Evolutionary conservation across 305 asterid species (phyloP), one percentile per base, ranked within the genome.

Genomic region (Striga hermonthica): DNA sequence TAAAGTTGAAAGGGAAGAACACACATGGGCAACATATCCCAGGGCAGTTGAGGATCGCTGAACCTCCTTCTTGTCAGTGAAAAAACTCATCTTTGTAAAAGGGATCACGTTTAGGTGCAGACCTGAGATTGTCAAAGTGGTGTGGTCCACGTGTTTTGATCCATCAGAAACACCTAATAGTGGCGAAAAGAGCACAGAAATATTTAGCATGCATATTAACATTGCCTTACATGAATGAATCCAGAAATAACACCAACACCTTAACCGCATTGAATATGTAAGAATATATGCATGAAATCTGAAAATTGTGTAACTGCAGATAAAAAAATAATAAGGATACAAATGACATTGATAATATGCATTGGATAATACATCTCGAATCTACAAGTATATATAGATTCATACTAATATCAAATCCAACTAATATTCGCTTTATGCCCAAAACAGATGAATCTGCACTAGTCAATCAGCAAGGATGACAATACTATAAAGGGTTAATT

Each of bases 1-100:
- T 70, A 57, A 65, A 39, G 44, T 28, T 40, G 69, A 41, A 78
- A 72, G 79, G 71, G 75, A 73, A 76, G 68, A 74, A 78, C 96
- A 74, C 77, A 93, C 97, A 68, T 93, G 97, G 35, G 99, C 95
- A 50, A 90, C 90, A 79, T 84, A 88, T 82, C 97, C 99, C 74
- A 93, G 83, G 69, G 99, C 97, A 50, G 97, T 86, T 54, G 97
- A 91, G 63, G 99, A 86, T 67, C 89, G 85, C 83, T 88, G 96
- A 76, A 85, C 81, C 81, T 88, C 99, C 89, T 88, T 86, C 84
- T 93, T 93, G 84, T 93, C 97, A 74, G 96, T 83, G 86, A 93
- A 93, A 78, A 93, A 86, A 78, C 91, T 86, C 95, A 88, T 84
- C 96, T 90, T 90, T 53, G 94, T 82, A 77, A 86, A 86, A 79